Percentiles rank a stretch among this genome's conserved stretches.
Evolutionary conservation across 345 rosid species (phyloP).

Genomic region (Limnanthes douglasii): DNA sequence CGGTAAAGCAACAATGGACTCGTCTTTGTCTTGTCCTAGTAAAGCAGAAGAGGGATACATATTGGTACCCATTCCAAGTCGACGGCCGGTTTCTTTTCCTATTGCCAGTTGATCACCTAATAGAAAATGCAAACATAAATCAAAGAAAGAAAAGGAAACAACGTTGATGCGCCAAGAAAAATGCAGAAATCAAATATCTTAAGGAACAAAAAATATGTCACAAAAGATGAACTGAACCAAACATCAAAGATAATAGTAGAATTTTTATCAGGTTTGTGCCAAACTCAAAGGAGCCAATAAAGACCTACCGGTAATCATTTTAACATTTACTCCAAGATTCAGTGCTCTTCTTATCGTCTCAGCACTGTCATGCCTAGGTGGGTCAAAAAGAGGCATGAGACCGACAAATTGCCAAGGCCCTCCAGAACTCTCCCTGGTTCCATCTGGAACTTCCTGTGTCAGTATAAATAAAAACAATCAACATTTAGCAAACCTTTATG

Average conservation of each 20-base stretch:
- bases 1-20: slow-evolving; percentile 79
- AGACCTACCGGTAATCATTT: slow-evolving; percentile 83
- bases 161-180: not conserved
- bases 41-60: slow-evolving; percentile 97
- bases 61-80: slow-evolving; percentile 99
- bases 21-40: slow-evolving; percentile 90
- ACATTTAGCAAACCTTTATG: too few relatives aligned
- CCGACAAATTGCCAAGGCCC: slow-evolving; percentile 96
- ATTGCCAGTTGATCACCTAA: slow-evolving; percentile 97
- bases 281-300: slow-evolving; percentile 8
- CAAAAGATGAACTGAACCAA: too few relatives aligned
- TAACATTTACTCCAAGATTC: slow-evolving; percentile 93
- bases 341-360: slow-evolving; percentile 91
- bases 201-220: not conserved
- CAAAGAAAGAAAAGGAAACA: not conserved
- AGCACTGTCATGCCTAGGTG: slow-evolving; percentile 98
- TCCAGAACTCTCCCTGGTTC: slow-evolving; percentile 78
- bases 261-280: too few relatives aligned
- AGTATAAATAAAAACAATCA: not conserved
- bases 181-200: not conserved
- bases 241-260: too few relatives aligned
- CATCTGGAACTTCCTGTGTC: slow-evolving; percentile 87
- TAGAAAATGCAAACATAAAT: slow-evolving; percentile 8
- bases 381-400: slow-evolving; percentile 98
- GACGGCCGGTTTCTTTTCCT: slow-evolving; percentile 95